Evolutionary conservation across 768 basidiomycete species (phyloP), one percentile per base, ranked within the genome.

Genomic region (Trametes cubensis): DNA sequence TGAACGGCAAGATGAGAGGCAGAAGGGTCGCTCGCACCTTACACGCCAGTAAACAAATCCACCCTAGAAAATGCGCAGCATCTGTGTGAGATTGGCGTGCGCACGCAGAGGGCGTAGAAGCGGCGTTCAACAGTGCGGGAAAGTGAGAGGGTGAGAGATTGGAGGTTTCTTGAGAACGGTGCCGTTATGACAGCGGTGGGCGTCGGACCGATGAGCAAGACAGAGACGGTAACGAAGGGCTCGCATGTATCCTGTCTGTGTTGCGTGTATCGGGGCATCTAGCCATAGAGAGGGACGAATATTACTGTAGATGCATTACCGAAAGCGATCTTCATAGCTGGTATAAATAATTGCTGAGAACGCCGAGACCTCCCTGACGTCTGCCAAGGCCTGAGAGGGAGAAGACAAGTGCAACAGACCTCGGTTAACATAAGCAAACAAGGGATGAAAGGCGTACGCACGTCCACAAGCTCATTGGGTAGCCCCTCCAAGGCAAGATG

Each of bases 391-490:
- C 90, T 92, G 68, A 53, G 17, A 47, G 55, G 23, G 39, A 58
- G 30, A 42, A 41, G 26, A 42, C 41, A 64, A 21, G 61, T 18
- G 39, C 38, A 46, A 40, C 38, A 56, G 30, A 49, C 53, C n/a
- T 4, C 18, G 21, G 34, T 18, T 30, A 41, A 39, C 23, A 30
- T 46, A 3, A 17, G 1, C 45, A 3, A 18, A 21, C 26, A 58
- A 58, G 44, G 60, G 23, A 49, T 45, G 20, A 20, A 44, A 55
- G 17, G 21, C 13, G 20, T 7, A 82, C 90, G 74, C 70, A 93
- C 94, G 77, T 95, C 92, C 26, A 93, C 83, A 65, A 94, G 76
- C 71, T 90, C 91, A 71, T 92, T 93, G 39, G 90, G 92, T 57
- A 88, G 71, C 18, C 83, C 83, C 64, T 85, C 81, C 66, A 94